phyloP scores from a whole-genome alignment of 768 basidiomycete genomes.

The Agaricus subrufescens region DNA sequence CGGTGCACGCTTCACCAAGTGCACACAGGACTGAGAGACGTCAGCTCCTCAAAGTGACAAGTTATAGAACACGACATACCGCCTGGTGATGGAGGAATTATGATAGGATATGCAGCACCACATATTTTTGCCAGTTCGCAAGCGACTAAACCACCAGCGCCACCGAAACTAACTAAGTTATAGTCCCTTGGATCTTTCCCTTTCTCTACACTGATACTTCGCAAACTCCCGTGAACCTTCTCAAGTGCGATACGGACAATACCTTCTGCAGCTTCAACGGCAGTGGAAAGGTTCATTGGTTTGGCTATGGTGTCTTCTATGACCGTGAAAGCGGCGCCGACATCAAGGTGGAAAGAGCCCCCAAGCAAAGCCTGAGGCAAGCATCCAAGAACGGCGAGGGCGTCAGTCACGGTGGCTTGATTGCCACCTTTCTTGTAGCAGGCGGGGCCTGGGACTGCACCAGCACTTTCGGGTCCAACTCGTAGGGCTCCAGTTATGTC shows the following conservation, averaged over 20 bases:
- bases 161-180: constrained; percentile 23
- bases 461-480: constrained; percentile 25
- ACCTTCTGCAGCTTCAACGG: constrained; percentile 24
- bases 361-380: constrained; percentile 22
- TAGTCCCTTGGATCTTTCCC: constrained; percentile 26
- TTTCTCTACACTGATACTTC: constrained; percentile 24
- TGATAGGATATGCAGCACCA: constrained; percentile 17
- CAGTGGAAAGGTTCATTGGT: constrained; percentile 16
- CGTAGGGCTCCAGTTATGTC: constrained; percentile 22
- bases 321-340: constrained; percentile 17
- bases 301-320: constrained; percentile 19
- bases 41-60: background rate
- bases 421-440: constrained; percentile 24
- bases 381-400: constrained; percentile 24
- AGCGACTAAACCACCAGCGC: constrained; percentile 22
- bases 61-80: constrained; percentile 12
- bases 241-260: constrained; percentile 23
- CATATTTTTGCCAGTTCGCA: constrained; percentile 18
- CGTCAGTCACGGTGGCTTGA: constrained; percentile 24
- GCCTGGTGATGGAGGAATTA: constrained; percentile 25
- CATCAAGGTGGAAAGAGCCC: constrained; percentile 22
- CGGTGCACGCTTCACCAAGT: constrained; percentile 24
- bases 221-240: constrained; percentile 25
- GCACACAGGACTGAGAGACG: constrained; percentile 21
- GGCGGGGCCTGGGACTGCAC: constrained; percentile 25